Evolutionary conservation across 306 rosid species (phyloP).

Genomic region (Mucuna pruriens): DNA sequence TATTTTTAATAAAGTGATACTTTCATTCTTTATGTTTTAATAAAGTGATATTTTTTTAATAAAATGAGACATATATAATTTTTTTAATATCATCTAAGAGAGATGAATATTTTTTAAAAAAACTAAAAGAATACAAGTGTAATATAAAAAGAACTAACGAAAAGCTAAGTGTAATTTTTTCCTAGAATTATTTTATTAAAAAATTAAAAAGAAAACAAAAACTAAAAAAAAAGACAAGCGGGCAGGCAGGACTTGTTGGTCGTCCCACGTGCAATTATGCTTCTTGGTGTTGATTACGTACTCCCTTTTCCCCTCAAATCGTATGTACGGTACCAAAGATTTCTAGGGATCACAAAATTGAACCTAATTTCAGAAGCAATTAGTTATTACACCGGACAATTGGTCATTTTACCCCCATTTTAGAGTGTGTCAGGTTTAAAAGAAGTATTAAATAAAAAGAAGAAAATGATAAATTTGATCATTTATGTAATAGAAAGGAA

Average conservation of each 20-base stretch:
- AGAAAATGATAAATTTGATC: neutral
- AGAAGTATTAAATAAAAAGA: neutral
- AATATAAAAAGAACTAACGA: too few species aligned
- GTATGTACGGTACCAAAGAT: slow-evolving; percentile 54
- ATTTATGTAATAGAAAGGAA: too few species aligned
- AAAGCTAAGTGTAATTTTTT: too few species aligned
- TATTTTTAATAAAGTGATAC: too few species aligned
- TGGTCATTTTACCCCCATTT: neutral
- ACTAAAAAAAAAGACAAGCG: neutral
- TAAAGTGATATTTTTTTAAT: too few species aligned
- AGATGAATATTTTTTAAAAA: too few species aligned
- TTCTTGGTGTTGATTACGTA: slow-evolving; percentile 38
- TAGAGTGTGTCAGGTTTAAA: too few species aligned
- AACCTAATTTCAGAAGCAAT: neutral
- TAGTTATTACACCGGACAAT: neutral
- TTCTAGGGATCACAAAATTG: slow-evolving; percentile 55
- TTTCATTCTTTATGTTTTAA: too few species aligned
- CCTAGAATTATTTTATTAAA: neutral
- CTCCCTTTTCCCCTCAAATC: slow-evolving; percentile 15
- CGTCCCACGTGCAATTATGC: slow-evolving; percentile 77
- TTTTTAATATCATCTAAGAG: too few species aligned
- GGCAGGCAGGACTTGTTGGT: slow-evolving; percentile 43
- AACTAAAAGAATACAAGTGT: too few species aligned
- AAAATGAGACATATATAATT: too few species aligned
- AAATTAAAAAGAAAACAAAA: neutral